A percentile compares a stretch with the other conserved stretches of the same genome.
These are phyloP conservation scores for Plasmodium berghei DNA, from an alignment of 169 alveolate species.

Conservation along the genomic window DNA sequence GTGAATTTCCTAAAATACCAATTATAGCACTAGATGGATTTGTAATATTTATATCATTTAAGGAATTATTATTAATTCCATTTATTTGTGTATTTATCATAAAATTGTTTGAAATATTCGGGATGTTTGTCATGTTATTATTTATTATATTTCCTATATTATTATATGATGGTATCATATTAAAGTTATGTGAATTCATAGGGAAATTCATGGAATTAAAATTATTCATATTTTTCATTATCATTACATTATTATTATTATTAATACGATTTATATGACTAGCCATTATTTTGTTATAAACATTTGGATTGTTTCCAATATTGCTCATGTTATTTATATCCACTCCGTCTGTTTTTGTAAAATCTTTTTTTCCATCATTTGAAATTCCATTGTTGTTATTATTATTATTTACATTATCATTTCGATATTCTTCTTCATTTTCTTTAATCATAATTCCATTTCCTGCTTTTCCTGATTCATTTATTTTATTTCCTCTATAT, in stretches of 20 bases:
- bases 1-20: background rate
- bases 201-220: constrained; percentile 26
- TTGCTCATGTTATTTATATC: constrained; percentile 19
- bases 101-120: background rate
- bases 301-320: background rate
- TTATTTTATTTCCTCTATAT: background rate
- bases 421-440: constrained; percentile 3
- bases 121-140: background rate
- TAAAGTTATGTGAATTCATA: constrained; percentile 24
- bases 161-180: constrained; percentile 6
- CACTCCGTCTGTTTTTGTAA: background rate
- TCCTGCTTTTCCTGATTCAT: background rate
- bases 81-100: background rate
- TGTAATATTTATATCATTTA: background rate
- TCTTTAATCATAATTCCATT: background rate
- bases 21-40: background rate
- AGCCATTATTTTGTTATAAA: background rate
- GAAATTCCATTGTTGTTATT: background rate
- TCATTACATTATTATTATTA: constrained; percentile 7
- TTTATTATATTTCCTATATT: background rate
- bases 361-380: background rate
- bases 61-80: background rate
- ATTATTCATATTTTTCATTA: constrained; percentile 17
- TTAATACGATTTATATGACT: constrained; percentile 3
- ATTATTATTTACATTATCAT: constrained; percentile 13